A percentile compares a stretch with the other conserved stretches of the same genome.
Conservation (phyloP, 2,329 filamentous ascomycete species). For the Aspergillus sp. region DNA sequence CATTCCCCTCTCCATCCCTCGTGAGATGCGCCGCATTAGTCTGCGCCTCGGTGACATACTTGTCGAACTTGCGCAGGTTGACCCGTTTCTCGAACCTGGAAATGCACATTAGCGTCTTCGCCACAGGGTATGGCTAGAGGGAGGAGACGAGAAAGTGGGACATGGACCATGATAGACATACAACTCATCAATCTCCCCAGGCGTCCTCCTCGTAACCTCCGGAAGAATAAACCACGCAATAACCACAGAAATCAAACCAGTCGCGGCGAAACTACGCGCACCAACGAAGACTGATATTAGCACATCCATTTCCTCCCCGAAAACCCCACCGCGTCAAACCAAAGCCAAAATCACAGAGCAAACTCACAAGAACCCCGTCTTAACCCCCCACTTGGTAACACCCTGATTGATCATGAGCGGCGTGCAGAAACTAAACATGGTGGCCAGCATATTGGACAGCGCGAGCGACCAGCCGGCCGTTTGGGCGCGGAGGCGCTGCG, state of each 20-base stretch:
- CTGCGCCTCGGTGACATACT: constrained; percentile 43
- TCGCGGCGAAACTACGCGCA: constrained; percentile 38
- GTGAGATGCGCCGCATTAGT: constrained; percentile 6
- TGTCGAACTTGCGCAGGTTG: constrained; percentile 42
- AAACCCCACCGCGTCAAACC: constrained; percentile 13
- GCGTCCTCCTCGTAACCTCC: constrained; percentile 56
- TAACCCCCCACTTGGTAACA: constrained; percentile 47
- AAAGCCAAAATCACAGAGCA: not conserved
- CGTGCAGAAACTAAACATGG: constrained; percentile 53
- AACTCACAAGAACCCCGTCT: constrained; percentile 51
- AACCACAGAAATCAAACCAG: constrained; percentile 34
- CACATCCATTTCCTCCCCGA: no score
- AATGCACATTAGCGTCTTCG: not conserved
- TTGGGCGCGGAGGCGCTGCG: constrained; percentile 46
- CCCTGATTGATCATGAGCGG: constrained; percentile 51
- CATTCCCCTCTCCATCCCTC: not conserved
- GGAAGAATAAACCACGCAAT: constrained; percentile 56
- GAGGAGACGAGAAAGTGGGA: not conserved
- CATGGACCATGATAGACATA: constrained; percentile 13
- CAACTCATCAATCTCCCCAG: constrained; percentile 54
- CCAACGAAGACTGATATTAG: no score
- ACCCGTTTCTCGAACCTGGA: constrained; percentile 43
- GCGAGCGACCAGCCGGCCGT: constrained; percentile 48
- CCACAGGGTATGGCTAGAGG: not conserved
- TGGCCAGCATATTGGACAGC: constrained; percentile 45